phyloP scores from a whole-genome alignment of 176 grass and related monocot genomes.

The Cymbopogon citratus region DNA sequence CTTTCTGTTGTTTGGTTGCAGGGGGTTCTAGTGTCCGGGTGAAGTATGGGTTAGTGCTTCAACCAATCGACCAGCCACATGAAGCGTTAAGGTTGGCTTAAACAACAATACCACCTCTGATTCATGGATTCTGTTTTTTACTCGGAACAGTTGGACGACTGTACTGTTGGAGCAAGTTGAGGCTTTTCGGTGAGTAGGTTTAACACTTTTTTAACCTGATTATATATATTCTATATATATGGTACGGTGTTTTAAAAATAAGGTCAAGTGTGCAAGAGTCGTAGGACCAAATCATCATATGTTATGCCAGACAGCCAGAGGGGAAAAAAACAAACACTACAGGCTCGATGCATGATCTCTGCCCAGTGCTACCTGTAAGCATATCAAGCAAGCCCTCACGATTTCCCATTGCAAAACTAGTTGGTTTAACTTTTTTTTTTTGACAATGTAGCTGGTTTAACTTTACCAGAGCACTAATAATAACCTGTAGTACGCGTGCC shows the following conservation, averaged over 20 bases:
- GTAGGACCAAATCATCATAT: constrained; percentile 26
- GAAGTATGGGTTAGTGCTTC: constrained; percentile 25
- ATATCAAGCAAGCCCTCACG: neutral
- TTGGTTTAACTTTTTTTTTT: neutral
- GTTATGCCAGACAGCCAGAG: neutral
- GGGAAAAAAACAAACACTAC: constrained; percentile 16
- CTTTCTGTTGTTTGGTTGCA: constrained; percentile 46
- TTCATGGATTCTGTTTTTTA: constrained; percentile 43
- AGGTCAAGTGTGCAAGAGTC: constrained; percentile 31
- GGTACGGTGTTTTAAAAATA: constrained; percentile 14
- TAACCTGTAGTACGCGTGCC: neutral
- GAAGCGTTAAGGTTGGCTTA: constrained; percentile 40
- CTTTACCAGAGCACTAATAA: neutral
- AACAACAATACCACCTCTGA: constrained; percentile 10
- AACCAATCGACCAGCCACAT: constrained; percentile 31
- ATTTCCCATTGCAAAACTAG: neutral
- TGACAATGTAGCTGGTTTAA: too few species aligned
- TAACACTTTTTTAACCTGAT: constrained; percentile 15
- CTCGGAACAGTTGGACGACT: constrained; percentile 4
- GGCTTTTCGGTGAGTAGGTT: constrained; percentile 26
- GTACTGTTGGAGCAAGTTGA: constrained; percentile 36
- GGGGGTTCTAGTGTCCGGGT: neutral
- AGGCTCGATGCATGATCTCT: constrained; percentile 22
- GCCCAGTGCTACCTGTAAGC: constrained; percentile 19
- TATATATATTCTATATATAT: neutral